Base-by-base conservation (phyloP, 106 monocot genomes). In the Dendrobium nobile region DNA sequence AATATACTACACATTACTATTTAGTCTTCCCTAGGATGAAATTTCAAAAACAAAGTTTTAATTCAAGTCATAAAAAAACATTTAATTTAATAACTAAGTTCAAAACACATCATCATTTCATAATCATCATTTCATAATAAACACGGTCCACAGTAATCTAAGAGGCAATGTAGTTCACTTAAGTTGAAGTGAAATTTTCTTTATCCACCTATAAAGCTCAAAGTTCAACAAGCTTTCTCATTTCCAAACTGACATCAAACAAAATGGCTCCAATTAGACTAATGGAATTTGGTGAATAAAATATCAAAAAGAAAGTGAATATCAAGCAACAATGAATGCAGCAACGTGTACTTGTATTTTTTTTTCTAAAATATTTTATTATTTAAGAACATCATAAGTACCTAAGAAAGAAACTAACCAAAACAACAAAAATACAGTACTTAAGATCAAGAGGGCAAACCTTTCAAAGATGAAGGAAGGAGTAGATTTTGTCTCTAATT, bases 401-500 rank as follows among this genome's bases (percentile, higher is more conserved):
- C 15, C 15, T 54, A 10, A 54, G 11, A 54, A 54, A 54, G 51
- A 54, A 54, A 54, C 8, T 54, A 54, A 54, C 15, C 8, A 5
- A 10, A 54, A 54, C 15, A 54, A 54, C 51, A 54, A 54, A 54
- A 61, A 19, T 2, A 22, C n/a, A 61, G 61, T 61, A 8, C 19
- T 61, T 19, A 22, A 6, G 1, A 61, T 61, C n/a, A 72, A 26
- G 44, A 75, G 54, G 17, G 54, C 72, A 24, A 79, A 99, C 98
- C 90, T 93, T 70, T 89, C 92, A 65, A 84, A 84, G 55, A 76
- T 54, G 82, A 88, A 89, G 70, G 33, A 70, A 45, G 88, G 84
- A 79, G 78, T 41, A 75, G 82, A 42, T 68, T 92, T 95, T 79
- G 89, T 89, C 86, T 99, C 98, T 68, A 99, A 82, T 67, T 99